Percentiles rank a stretch among this genome's conserved stretches.
Evolutionary conservation across 2,329 filamentous ascomycete species (phyloP).

Genomic region (Penicillium sp.): DNA sequence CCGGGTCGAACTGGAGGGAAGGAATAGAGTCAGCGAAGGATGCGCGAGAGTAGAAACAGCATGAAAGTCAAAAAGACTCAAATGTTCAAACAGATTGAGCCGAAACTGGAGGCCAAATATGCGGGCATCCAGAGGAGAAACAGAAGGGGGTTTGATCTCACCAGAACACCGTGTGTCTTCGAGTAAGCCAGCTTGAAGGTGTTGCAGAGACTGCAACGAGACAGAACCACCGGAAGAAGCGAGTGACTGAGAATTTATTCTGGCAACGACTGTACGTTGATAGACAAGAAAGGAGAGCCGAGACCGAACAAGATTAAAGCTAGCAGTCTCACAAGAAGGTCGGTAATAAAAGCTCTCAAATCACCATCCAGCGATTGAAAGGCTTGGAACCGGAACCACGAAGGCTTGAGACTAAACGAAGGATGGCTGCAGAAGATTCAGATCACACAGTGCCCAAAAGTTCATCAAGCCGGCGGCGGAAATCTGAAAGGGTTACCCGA

Average conservation of each 20-base stretch:
- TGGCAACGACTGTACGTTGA: slow-evolving; percentile 39
- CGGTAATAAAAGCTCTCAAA: slow-evolving; percentile 33
- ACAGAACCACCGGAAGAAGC: slow-evolving; percentile 43
- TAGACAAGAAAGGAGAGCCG: slow-evolving; percentile 28
- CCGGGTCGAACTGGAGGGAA: slow-evolving; percentile 38
- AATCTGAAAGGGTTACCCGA: neutral
- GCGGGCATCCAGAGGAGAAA: slow-evolving; percentile 28
- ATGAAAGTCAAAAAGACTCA: neutral
- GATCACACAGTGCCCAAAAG: slow-evolving; percentile 22
- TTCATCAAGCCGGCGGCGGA: slow-evolving; percentile 16
- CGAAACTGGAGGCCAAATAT: slow-evolving; percentile 20
- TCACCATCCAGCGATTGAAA: slow-evolving; percentile 32
- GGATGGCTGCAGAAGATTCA: slow-evolving; percentile 33
- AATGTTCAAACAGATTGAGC: slow-evolving; percentile 10
- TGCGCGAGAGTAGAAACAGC: slow-evolving; percentile 1
- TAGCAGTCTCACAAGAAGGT: slow-evolving; percentile 33
- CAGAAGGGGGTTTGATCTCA: slow-evolving; percentile 29
- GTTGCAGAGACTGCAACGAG: slow-evolving; percentile 45
- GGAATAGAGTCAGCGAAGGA: slow-evolving; percentile 16
- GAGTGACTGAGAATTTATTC: slow-evolving; percentile 47
- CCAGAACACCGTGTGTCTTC: slow-evolving; percentile 46
- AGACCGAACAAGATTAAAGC: slow-evolving; percentile 44
- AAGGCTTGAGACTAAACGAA: slow-evolving; percentile 26
- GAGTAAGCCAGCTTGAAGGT: slow-evolving; percentile 52
- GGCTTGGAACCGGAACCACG: slow-evolving; percentile 9